These are phyloP conservation scores for Furcasterigmium furcatum DNA, from an alignment of 2,329 filamentous ascomycete genomes.

Conservation along the genomic window DNA sequence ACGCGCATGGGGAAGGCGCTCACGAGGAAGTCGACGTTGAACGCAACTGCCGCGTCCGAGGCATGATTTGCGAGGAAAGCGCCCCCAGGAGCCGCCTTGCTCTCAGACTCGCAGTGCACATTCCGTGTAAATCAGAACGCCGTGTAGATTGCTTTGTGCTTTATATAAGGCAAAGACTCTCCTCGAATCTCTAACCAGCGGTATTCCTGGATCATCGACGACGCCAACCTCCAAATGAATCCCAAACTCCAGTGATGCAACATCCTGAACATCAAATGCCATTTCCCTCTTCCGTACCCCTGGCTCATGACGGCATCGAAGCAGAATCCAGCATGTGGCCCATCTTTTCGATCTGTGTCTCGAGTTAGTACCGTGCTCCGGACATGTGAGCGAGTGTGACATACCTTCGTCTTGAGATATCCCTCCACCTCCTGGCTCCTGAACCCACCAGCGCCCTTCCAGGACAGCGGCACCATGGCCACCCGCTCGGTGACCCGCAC, in stretches of 20 bases:
- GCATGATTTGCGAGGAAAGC: too few species aligned
- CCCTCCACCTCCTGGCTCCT: conserved; percentile 86
- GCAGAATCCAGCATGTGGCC: conserved; percentile 71
- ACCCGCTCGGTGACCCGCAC: conserved; percentile 85
- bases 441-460: conserved; percentile 83
- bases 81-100: too few species aligned
- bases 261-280: not conserved
- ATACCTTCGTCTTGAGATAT: conserved; percentile 91
- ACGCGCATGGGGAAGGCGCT: too few species aligned
- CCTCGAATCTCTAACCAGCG: too few species aligned
- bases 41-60: too few species aligned
- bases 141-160: too few species aligned
- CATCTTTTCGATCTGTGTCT: conserved; percentile 75
- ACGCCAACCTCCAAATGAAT: conserved; percentile 4
- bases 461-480: conserved; percentile 91
- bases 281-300: not conserved
- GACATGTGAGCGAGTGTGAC: conserved; percentile 19
- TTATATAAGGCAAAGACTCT: too few species aligned
- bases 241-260: not conserved
- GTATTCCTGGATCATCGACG: too few species aligned
- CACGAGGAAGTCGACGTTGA: too few species aligned
- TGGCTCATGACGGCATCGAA: conserved; percentile 4
- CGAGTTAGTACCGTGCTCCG: conserved; percentile 6
- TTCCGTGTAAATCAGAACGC: too few species aligned
- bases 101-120: too few species aligned